Evolutionary conservation across 352 stramenopile genomes (phyloP).

Genomic region (Phytopythium helicoides): DNA sequence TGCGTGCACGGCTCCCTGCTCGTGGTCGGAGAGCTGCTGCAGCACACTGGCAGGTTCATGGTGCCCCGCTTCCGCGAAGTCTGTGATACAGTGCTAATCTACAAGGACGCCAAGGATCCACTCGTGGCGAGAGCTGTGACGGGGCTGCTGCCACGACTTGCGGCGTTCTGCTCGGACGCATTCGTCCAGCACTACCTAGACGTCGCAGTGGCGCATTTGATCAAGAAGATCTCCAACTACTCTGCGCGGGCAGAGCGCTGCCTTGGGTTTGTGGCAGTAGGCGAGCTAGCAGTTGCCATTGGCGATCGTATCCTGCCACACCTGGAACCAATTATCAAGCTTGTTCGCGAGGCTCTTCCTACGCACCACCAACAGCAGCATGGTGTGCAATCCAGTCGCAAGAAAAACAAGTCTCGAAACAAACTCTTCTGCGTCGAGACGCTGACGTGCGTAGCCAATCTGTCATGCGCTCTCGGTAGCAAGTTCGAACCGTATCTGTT

Average conservation of each 20-base stretch:
- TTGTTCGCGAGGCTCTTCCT: constrained; percentile 73
- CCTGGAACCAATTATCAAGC: constrained; percentile 69
- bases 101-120: constrained; percentile 89
- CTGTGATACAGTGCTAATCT: constrained; percentile 92
- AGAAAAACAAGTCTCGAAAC: constrained; percentile 53
- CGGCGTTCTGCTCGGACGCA: constrained; percentile 88
- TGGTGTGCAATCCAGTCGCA: constrained; percentile 6
- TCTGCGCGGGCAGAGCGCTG: constrained; percentile 57
- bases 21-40: constrained; percentile 93
- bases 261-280: constrained; percentile 92
- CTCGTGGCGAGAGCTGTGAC: constrained; percentile 82
- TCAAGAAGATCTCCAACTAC: constrained; percentile 74
- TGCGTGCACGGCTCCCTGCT: constrained; percentile 95
- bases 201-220: constrained; percentile 74
- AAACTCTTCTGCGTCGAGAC: constrained; percentile 85
- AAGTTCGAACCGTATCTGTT: constrained; percentile 74
- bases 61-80: constrained; percentile 96
- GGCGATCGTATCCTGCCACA: constrained; percentile 85
- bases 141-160: constrained; percentile 92
- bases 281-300: constrained; percentile 90
- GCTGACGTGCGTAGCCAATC: constrained; percentile 73
- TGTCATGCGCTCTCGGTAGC: constrained; percentile 61
- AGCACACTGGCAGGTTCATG: constrained; percentile 96
- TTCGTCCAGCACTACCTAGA: constrained; percentile 95
- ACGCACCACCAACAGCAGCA: constrained; percentile 34